Conservation (phyloP, 1,284 basidiomycete genomes). For the Earliella scabrosa region DNA sequence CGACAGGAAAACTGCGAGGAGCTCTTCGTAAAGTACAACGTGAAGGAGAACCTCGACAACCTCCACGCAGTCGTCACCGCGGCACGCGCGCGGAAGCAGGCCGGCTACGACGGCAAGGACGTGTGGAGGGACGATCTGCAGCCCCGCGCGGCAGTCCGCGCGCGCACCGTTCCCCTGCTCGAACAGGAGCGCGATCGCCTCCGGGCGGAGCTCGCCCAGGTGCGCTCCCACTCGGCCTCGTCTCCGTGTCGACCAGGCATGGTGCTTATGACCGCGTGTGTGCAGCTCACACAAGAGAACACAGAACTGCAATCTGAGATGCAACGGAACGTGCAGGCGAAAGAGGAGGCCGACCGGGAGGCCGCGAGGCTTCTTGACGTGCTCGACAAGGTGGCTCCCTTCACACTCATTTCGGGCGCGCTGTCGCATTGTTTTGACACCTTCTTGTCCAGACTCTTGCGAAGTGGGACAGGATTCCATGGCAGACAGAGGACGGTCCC, state of each 20-base stretch:
- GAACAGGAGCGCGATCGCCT: slow-evolving; percentile 58
- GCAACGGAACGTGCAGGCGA: slow-evolving; percentile 49
- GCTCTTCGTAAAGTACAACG: slow-evolving; percentile 64
- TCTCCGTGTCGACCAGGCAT: neutral
- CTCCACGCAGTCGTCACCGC: slow-evolving; percentile 71
- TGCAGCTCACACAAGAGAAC: slow-evolving; percentile 62
- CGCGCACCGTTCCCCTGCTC: slow-evolving; percentile 62
- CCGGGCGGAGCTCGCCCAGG: slow-evolving; percentile 52
- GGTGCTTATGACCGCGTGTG: neutral
- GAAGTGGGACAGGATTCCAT: slow-evolving; percentile 59
- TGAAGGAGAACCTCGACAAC: slow-evolving; percentile 68
- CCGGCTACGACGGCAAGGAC: slow-evolving; percentile 51
- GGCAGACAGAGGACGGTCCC: slow-evolving; percentile 50
- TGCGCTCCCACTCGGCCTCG: slow-evolving; percentile 36
- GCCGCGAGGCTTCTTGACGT: slow-evolving; percentile 50
- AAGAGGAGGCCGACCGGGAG: slow-evolving; percentile 51
- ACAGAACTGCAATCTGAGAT: slow-evolving; percentile 49
- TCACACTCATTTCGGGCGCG: neutral
- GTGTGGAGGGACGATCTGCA: slow-evolving; percentile 64
- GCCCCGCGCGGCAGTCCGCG: slow-evolving; percentile 61
- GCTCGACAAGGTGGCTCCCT: slow-evolving; percentile 55
- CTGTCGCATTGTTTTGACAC: neutral
- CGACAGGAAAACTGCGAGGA: slow-evolving; percentile 49
- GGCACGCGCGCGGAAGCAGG: slow-evolving; percentile 64
- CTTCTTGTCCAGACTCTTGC: slow-evolving; percentile 47